These are phyloP conservation scores for Jamesozyma piceae DNA, from an alignment of 805 yeast species.

Conservation along the genomic window DNA sequence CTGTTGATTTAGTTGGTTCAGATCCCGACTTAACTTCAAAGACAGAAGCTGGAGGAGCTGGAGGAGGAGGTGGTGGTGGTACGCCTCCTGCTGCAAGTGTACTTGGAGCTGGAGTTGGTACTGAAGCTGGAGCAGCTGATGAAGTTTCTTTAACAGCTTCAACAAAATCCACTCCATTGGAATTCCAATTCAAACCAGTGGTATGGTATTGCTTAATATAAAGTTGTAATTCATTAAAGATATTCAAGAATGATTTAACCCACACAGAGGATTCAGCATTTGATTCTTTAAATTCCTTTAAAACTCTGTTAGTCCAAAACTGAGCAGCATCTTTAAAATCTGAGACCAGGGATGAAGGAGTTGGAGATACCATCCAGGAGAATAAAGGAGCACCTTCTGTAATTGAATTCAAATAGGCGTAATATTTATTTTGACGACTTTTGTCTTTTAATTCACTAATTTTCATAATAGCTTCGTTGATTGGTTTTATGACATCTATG, in stretches of 20 bases:
- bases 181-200: conserved; percentile 78
- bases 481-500: conserved; percentile 53
- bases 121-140: conserved; percentile 30
- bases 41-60: conserved; percentile 75
- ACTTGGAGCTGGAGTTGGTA: conserved; percentile 31
- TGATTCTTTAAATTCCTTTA: conserved; percentile 72
- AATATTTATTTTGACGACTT: conserved; percentile 56
- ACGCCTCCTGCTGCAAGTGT: conserved; percentile 30
- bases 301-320: conserved; percentile 86
- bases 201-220: conserved; percentile 73
- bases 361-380: conserved; percentile 78
- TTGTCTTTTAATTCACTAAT: conserved; percentile 62
- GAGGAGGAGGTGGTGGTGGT: conserved; percentile 74
- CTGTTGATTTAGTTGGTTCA: conserved; percentile 18
- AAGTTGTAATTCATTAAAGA: conserved; percentile 60
- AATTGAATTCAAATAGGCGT: conserved; percentile 69
- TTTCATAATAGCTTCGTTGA: conserved; percentile 48
- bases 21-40: conserved; percentile 36
- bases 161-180: conserved; percentile 51
- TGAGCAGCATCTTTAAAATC: conserved; percentile 87
- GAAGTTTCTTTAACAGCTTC: conserved; percentile 24
- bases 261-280: conserved; percentile 67
- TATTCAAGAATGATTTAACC: conserved; percentile 57
- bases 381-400: conserved; percentile 84
- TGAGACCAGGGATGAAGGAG: conserved; percentile 66